Evolutionary conservation across 2,329 filamentous ascomycete genomes (phyloP).

Genomic region (Aureobasidium pullulans): DNA sequence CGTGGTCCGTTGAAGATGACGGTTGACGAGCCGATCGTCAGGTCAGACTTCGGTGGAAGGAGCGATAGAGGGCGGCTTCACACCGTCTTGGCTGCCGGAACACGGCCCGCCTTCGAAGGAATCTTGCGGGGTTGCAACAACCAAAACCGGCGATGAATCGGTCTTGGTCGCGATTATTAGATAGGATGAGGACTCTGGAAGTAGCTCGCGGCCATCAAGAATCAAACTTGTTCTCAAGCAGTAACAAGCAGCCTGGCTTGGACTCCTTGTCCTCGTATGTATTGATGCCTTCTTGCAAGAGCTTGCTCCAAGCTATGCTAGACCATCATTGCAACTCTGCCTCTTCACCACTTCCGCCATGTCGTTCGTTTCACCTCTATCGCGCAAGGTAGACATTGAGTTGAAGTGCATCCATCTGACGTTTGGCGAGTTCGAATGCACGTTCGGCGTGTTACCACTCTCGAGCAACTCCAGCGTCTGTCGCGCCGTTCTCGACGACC

Average conservation of each 20-base stretch:
- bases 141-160: too few species aligned
- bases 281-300: not conserved
- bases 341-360: not conserved
- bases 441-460: not conserved
- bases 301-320: not conserved
- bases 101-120: not conserved
- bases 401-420: not conserved
- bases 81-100: conserved; percentile 8
- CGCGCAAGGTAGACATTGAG: not conserved
- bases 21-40: not conserved
- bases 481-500: not conserved
- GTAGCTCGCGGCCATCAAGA: too few species aligned
- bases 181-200: too few species aligned
- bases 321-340: not conserved
- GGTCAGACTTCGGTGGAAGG: not conserved
- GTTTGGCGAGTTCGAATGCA: not conserved
- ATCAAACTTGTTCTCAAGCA: too few species aligned
- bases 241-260: too few species aligned
- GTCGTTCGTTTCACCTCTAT: not conserved
- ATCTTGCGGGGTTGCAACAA: not conserved
- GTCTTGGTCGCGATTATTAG: too few species aligned
- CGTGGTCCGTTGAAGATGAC: not conserved
- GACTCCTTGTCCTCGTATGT: too few species aligned
- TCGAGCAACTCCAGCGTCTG: not conserved
- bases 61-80: not conserved